These are phyloP conservation scores for Colletotrichum lindemuthianum DNA, from an alignment of 2,329 filamentous ascomycete species.

Conservation along the genomic window DNA sequence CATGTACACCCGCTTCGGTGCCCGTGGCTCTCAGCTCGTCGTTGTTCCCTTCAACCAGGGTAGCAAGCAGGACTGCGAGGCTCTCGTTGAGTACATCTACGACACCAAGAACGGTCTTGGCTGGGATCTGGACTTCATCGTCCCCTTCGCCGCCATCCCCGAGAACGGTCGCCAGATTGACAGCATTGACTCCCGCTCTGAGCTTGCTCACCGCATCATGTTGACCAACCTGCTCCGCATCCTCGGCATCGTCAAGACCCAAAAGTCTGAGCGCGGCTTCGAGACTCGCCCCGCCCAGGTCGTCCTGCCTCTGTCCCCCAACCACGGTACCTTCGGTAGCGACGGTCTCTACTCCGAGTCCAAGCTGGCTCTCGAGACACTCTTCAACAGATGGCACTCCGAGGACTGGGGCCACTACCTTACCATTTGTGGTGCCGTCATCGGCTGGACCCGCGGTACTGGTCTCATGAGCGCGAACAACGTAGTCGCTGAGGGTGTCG, in stretches of 20 bases:
- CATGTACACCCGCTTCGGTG: slow-evolving; percentile 96
- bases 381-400: slow-evolving; percentile 98
- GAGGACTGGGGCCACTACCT: slow-evolving; percentile 98
- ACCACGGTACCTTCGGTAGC: slow-evolving; percentile 98
- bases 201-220: slow-evolving; percentile 99
- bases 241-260: slow-evolving; percentile 87
- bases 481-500: slow-evolving; percentile 94
- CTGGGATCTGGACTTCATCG: slow-evolving; percentile 96
- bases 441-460: slow-evolving; percentile 98
- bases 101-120: slow-evolving; percentile 95
- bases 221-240: slow-evolving; percentile 95
- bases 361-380: slow-evolving; percentile 94
- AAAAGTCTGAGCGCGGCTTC: slow-evolving; percentile 88
- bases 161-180: slow-evolving; percentile 97
- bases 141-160: slow-evolving; percentile 96
- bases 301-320: slow-evolving; percentile 93
- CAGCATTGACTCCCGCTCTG: slow-evolving; percentile 94
- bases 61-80: slow-evolving; percentile 97
- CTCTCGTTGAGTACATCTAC: slow-evolving; percentile 94
- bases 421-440: slow-evolving; percentile 97
- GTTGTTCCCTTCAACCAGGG: slow-evolving; percentile 99
- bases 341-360: slow-evolving; percentile 99
- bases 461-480: slow-evolving; percentile 99
- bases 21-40: slow-evolving; percentile 93
- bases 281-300: slow-evolving; percentile 97